A percentile compares a stretch with the other conserved stretches of the same genome.
phyloP scores from a whole-genome alignment of 179 eudicot species.

The Camellia oleifera region DNA sequence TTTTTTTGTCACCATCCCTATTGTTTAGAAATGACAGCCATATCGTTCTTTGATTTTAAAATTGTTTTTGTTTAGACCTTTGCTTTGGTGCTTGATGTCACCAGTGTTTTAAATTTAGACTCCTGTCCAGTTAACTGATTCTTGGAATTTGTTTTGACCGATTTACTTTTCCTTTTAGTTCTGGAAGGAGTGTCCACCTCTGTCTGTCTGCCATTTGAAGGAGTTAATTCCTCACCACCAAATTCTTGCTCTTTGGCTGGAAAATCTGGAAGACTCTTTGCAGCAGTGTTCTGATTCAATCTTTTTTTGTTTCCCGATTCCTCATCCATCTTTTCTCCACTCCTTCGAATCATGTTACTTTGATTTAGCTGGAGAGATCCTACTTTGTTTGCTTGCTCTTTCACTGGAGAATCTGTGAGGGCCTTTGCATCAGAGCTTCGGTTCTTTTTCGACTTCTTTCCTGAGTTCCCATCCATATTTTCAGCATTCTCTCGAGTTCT shows the following conservation, averaged over 20 bases:
- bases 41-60: too few relatives aligned
- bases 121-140: slow-evolving; percentile 14
- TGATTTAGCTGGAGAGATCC: slow-evolving; percentile 22
- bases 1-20: too few relatives aligned
- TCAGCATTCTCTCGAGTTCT: slow-evolving; percentile 21
- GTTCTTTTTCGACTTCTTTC: slow-evolving; percentile 12
- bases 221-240: slow-evolving; percentile 17
- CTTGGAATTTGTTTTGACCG: slow-evolving; percentile 6
- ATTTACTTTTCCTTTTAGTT: slow-evolving; percentile 23
- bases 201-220: slow-evolving; percentile 7
- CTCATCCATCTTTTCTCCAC: slow-evolving; percentile 21
- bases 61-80: too few relatives aligned
- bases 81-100: too few relatives aligned
- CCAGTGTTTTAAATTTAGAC: too few relatives aligned
- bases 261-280: slow-evolving; percentile 19
- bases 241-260: slow-evolving; percentile 21
- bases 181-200: slow-evolving; percentile 19
- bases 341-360: slow-evolving; percentile 17
- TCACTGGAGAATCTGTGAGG: slow-evolving; percentile 9
- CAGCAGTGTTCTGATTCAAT: slow-evolving; percentile 23
- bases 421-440: neutral
- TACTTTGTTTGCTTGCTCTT: slow-evolving; percentile 16
- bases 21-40: too few relatives aligned
- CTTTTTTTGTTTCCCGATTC: slow-evolving; percentile 24
- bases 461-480: slow-evolving; percentile 5